A percentile compares a stretch with the other conserved stretches of the same genome.
These are phyloP conservation scores for Carex scoparia DNA, from an alignment of 176 grass and related monocot species.

Conservation along the genomic window DNA sequence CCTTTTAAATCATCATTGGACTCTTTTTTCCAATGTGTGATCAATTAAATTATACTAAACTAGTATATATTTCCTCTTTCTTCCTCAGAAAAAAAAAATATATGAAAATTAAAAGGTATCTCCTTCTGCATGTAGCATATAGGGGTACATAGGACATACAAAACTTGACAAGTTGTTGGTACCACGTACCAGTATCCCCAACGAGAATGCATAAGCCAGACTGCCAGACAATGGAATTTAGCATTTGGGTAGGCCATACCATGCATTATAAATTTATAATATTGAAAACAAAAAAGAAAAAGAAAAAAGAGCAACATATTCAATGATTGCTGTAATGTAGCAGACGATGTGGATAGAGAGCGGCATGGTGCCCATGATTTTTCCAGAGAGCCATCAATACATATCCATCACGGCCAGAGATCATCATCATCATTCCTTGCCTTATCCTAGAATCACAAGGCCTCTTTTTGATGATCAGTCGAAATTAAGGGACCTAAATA, in stretches of 20 bases:
- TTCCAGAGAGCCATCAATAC: constrained; percentile 61
- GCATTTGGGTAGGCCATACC: background rate
- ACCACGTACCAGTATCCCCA: background rate
- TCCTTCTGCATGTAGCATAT: background rate
- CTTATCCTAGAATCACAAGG: constrained; percentile 5
- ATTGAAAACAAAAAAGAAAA: background rate
- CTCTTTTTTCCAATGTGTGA: background rate
- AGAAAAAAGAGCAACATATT: background rate
- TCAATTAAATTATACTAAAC: background rate
- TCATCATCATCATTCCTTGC: constrained; percentile 16
- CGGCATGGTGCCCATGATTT: constrained; percentile 61
- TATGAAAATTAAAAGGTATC: background rate
- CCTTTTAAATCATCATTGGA: background rate
- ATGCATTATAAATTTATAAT: too few relatives aligned
- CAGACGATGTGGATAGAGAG: constrained; percentile 75
- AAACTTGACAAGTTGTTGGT: background rate
- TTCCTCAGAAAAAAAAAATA: background rate
- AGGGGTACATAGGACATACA: background rate
- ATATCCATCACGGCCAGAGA: constrained; percentile 41
- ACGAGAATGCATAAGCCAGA: background rate
- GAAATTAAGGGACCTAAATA: background rate
- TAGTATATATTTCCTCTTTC: background rate
- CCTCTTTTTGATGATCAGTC: constrained; percentile 5
- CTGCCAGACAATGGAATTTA: background rate
- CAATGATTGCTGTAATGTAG: constrained; percentile 12